A percentile compares a stretch with the other conserved stretches of the same genome.
Conservation (phyloP, 495 filamentous ascomycete species). For the Podospora australis region DNA sequence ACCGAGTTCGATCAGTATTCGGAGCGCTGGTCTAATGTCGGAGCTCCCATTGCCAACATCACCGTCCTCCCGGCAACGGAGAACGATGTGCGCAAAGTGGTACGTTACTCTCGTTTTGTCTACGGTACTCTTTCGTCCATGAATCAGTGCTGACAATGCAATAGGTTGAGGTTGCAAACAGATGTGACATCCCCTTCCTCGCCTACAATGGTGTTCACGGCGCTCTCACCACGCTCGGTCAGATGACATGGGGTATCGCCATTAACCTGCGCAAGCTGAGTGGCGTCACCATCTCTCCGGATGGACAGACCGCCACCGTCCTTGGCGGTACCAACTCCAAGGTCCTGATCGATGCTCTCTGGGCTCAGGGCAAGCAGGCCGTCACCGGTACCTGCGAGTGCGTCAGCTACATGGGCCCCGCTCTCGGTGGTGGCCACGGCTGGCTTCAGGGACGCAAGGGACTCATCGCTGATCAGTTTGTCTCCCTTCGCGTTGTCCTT, state of each 20-base stretch:
- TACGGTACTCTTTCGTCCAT: no score
- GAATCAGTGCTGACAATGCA: no score
- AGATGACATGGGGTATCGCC: constrained; percentile 42
- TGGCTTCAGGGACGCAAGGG: constrained; percentile 54
- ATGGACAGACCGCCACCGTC: constrained; percentile 44
- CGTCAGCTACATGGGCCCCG: constrained; percentile 47
- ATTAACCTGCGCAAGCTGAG: constrained; percentile 40
- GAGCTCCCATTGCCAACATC: constrained; percentile 37
- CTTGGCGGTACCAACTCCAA: constrained; percentile 42
- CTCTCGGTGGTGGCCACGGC: constrained; percentile 58
- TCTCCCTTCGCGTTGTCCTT: constrained; percentile 48
- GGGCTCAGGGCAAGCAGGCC: constrained; percentile 32
- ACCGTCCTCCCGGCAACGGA: constrained; percentile 45
- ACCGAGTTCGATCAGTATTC: neutral
- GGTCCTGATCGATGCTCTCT: constrained; percentile 30
- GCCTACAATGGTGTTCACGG: constrained; percentile 45
- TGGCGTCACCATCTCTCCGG: constrained; percentile 32
- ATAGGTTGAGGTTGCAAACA: constrained; percentile 42
- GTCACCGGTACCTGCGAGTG: constrained; percentile 52
- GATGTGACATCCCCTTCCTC: constrained; percentile 43
- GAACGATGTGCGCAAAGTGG: constrained; percentile 45
- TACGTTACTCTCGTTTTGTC: constrained; percentile 25
- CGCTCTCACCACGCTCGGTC: constrained; percentile 32
- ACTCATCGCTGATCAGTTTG: constrained; percentile 52
- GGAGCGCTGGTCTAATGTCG: constrained; percentile 12